Evolutionary conservation across 164 flowering plant species (phyloP).

Genomic region (Cinnamomum chago): DNA sequence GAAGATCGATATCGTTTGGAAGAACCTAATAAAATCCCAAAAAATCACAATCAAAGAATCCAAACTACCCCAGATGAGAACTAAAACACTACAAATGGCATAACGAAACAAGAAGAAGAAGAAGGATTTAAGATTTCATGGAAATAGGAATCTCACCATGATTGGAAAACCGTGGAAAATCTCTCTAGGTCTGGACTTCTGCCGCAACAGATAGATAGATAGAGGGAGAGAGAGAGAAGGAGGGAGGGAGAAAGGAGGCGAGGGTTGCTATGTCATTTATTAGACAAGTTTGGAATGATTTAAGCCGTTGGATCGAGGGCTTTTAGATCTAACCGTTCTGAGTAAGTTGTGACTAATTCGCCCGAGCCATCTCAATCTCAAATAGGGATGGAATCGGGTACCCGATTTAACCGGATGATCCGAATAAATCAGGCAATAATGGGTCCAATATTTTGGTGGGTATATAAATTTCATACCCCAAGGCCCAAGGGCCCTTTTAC

Average conservation of each 20-base stretch:
- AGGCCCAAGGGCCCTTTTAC: too few relatives aligned
- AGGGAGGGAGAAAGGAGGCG: too few relatives aligned
- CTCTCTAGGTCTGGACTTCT: not conserved
- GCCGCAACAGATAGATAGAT: not conserved
- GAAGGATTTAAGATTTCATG: not conserved
- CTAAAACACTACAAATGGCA: not conserved
- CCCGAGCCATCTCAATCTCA: not conserved
- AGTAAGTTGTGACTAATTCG: not conserved
- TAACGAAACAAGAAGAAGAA: not conserved
- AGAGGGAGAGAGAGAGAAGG: not conserved
- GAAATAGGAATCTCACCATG: not conserved
- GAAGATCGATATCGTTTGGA: conserved; percentile 16
- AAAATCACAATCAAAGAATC: not conserved
- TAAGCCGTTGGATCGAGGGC: not conserved
- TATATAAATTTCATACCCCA: too few relatives aligned
- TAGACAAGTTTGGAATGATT: not conserved
- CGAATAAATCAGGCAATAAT: too few relatives aligned
- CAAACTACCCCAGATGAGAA: not conserved
- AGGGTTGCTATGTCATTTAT: not conserved
- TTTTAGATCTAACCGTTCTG: not conserved
- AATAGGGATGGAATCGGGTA: not conserved
- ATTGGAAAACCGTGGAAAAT: not conserved
- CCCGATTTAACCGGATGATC: too few relatives aligned
- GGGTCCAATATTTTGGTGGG: too few relatives aligned
- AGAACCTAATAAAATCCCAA: conserved; percentile 6